A percentile compares a stretch with the other conserved stretches of the same genome.
These are phyloP conservation scores for Microcos paniculata DNA, from an alignment of 345 rosid species.

Conservation along the genomic window DNA sequence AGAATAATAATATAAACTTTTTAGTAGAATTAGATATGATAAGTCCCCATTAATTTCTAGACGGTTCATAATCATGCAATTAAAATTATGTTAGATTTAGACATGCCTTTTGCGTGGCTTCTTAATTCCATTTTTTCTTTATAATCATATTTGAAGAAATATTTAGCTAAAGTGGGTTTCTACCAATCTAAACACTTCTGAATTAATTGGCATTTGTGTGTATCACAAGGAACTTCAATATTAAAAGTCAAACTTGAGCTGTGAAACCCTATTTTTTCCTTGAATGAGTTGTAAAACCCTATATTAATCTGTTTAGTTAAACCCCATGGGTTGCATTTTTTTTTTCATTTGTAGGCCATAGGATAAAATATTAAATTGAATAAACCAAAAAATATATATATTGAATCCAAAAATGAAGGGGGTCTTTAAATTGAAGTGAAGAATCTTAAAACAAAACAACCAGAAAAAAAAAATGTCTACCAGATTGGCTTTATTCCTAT, in stretches of 20 bases:
- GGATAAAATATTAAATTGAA: neutral
- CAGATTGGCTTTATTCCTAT: neutral
- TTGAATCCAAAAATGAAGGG: neutral
- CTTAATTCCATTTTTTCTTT: neutral
- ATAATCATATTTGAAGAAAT: neutral
- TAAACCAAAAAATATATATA: neutral
- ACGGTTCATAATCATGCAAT: neutral
- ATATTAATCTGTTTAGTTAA: neutral
- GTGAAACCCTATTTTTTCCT: neutral
- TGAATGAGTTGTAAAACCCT: neutral
- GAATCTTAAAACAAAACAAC: neutral
- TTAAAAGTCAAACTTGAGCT: neutral
- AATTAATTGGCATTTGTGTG: neutral
- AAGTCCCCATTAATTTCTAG: neutral
- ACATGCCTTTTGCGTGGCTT: neutral
- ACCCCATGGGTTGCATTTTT: too few species aligned
- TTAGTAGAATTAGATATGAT: neutral
- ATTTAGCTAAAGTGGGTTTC: neutral
- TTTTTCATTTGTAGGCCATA: too few species aligned
- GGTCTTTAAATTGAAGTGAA: neutral
- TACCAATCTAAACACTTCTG: neutral
- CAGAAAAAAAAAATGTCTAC: neutral
- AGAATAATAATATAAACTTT: neutral
- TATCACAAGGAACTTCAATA: neutral
- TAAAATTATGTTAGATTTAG: constrained; percentile 8